Base-by-base conservation (phyloP, 1,284 basidiomycete species). In the Cryptococcus maquisensis region DNA sequence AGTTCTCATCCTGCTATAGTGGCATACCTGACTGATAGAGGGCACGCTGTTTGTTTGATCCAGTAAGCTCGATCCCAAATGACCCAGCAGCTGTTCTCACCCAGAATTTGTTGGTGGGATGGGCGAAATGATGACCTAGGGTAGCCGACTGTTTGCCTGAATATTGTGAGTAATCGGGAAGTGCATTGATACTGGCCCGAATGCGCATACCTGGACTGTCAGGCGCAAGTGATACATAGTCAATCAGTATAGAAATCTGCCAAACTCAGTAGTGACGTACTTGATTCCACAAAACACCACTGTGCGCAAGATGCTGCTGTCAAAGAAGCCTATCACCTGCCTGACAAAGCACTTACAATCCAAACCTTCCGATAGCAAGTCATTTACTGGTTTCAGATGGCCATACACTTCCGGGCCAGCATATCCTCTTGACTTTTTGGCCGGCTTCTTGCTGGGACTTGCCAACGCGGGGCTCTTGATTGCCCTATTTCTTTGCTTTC, bases 211-310 rank as follows among this genome's bases (percentile, higher is more conserved):
- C 49, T 35, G 47, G 52, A 55, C 49, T 45, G 10, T 32, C 28
- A 6, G 28, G 51, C 18, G 42, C 56, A 50, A 57, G 48, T n/a
- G 16, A 40, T 47, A 18, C 43, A 55, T 23, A 55, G 35, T 43
- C 24, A 32, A 18, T 24, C 20, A n/a, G 18, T 21, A 4, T 37
- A 18, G 20, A 9, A 1, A 36, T 23, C n/a, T n/a, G 39, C 7
- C 13, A 20, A 13, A 39, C 18, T 3, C 28, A 9, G 24, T 12
- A 37, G 20, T 12, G 47, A 62, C 79, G 59, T 59, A 84, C 84
- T 85, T 86, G 54, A 86, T 85, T 13, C 84, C 84, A 62, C 83
- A 84, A 59, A 86, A 85, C 3, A 86, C 59, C 28, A 85, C 84
- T 85, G 51, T 0, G 44, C 16, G 2, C 13, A 28, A 39, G 32